These are phyloP conservation scores for Penicillium crystallinum DNA, from an alignment of 495 filamentous ascomycete genomes.

Conservation along the genomic window DNA sequence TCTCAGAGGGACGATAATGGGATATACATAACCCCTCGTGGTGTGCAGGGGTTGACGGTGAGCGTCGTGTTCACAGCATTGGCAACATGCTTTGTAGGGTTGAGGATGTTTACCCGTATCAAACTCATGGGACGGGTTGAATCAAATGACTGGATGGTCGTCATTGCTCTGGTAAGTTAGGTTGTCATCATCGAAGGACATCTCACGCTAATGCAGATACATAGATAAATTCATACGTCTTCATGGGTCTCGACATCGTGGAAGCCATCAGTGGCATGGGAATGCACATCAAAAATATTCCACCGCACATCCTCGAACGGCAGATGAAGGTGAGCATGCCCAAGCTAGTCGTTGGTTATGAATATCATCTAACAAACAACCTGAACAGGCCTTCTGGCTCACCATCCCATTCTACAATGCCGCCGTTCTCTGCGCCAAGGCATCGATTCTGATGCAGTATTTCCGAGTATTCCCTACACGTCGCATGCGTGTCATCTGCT, in stretches of 20 bases:
- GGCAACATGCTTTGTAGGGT: conserved; percentile 30
- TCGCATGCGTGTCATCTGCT: conserved; percentile 37
- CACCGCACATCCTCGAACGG: conserved; percentile 24
- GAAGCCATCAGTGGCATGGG: conserved; percentile 41
- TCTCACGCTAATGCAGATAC: not conserved
- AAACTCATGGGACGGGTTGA: conserved; percentile 35
- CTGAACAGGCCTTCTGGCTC: conserved; percentile 38
- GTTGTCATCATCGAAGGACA: not conserved
- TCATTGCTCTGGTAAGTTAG: conserved; percentile 33
- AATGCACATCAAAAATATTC: conserved; percentile 34
- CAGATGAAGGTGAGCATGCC: conserved; percentile 36
- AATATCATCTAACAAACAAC: not conserved
- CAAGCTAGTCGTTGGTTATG: not conserved
- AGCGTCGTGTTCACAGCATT: conserved; percentile 37
- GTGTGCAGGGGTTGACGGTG: conserved; percentile 25
- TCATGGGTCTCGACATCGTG: conserved; percentile 38
- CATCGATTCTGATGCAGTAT: conserved; percentile 47
- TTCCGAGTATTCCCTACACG: conserved; percentile 42
- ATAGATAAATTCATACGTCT: conserved; percentile 35
- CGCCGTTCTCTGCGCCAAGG: conserved; percentile 47
- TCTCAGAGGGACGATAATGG: conserved; percentile 13
- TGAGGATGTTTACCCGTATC: conserved; percentile 36
- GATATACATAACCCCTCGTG: conserved; percentile 23
- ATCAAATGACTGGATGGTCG: conserved; percentile 41
- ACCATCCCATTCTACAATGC: conserved; percentile 46